Base-by-base conservation (phyloP, 2,329 filamentous ascomycete genomes). In the Canariomyces notabilis region DNA sequence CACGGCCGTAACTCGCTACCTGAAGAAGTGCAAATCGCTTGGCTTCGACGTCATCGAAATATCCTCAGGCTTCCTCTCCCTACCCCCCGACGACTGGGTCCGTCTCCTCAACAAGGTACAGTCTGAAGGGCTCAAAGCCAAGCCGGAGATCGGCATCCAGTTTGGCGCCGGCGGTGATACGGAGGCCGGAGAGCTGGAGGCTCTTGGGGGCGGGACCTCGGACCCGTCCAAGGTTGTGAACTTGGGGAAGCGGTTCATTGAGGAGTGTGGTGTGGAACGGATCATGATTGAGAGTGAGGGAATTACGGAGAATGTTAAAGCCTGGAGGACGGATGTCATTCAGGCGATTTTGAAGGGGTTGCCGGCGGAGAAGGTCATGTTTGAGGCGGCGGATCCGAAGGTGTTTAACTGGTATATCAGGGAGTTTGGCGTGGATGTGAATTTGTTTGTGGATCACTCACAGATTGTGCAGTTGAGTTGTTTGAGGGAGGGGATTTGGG, bases 201-300 rank as follows among this genome's bases (percentile, higher is more conserved):
- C 64, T 4, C 64, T 74, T 15, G 74, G 72, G 3, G 73, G 42
- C 12, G 41, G 36, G 2, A 46, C 73, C 9, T 71, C 68, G 4
- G 73, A 76, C 50, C 71, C 73, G 0, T 62, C 63, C 12, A 74
- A 73, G 49, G 57, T 78, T 22, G 65, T 77, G 16, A 69, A 72
- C 44, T 57, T 77, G 51, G 74, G 71, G 9, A 70, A 64, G 48
- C 63, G 64, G 34, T 79, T 79, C 51, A 64, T 78, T 14, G 65
- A 72, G 15, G 64, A 73, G 16, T 70, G 66, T 0, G 75, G 75
- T 0, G 74, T 79, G 3, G 74, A 78, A 58, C 63, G 74, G 7
- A 65, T 79, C 54, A 79, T 79, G 75, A 75, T 78, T 44, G 74
- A 80, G 56, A 77, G 73, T n/a, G 75, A 79, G 60, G 75, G 75